Conservation (phyloP, 805 yeast species). For the Zygosaccharomyces lentus region DNA sequence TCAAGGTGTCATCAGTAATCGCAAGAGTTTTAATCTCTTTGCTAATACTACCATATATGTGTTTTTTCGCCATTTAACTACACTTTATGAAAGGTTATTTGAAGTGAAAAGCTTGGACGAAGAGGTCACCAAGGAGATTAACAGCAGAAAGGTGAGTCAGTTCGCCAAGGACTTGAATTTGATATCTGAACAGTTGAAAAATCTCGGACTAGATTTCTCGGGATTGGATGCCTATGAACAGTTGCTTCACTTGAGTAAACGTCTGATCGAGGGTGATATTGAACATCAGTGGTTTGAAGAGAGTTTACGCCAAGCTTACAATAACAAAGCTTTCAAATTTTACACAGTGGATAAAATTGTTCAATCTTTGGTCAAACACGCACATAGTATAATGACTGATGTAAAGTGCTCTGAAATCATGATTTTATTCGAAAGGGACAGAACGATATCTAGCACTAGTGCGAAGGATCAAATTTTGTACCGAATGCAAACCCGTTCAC, state of each 20-base stretch:
- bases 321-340: constrained; percentile 87
- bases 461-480: constrained; percentile 86
- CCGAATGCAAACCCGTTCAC: constrained; percentile 78
- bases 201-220: constrained; percentile 68
- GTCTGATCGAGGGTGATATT: constrained; percentile 79
- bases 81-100: constrained; percentile 70
- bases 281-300: constrained; percentile 97
- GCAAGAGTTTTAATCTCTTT: constrained; percentile 70
- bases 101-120: constrained; percentile 72
- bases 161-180: constrained; percentile 87
- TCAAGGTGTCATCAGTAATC: constrained; percentile 33
- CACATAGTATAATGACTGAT: constrained; percentile 80
- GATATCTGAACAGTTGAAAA: constrained; percentile 73
- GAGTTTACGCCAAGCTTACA: constrained; percentile 87
- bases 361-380: constrained; percentile 77
- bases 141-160: constrained; percentile 54
- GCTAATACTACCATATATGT: constrained; percentile 86
- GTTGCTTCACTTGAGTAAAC: constrained; percentile 67
- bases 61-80: constrained; percentile 80
- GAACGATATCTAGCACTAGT: constrained; percentile 57
- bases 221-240: constrained; percentile 74
- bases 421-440: constrained; percentile 76
- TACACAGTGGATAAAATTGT: constrained; percentile 92
- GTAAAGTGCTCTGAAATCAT: constrained; percentile 74
- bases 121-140: constrained; percentile 69